A percentile compares a stretch with the other conserved stretches of the same genome.
These are phyloP conservation scores for Bryoerythrophyllum caledonicum DNA, from an alignment of 225 moss, liverwort and hornwort genomes.

Conservation along the genomic window DNA sequence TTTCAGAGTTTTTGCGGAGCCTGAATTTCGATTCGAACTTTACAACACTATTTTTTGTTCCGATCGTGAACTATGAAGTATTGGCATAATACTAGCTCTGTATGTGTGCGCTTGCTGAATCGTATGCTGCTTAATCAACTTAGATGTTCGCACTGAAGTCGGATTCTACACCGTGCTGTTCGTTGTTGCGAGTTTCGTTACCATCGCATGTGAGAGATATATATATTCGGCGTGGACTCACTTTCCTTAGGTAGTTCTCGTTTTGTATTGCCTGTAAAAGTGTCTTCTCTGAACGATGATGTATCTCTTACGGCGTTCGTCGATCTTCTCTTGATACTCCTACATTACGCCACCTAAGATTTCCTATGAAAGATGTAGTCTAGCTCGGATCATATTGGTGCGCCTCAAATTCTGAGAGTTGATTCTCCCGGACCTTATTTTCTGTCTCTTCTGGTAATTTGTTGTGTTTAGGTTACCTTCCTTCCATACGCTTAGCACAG, in stretches of 20 bases:
- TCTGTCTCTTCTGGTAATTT: not conserved
- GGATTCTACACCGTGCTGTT: not conserved
- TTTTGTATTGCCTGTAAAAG: not conserved
- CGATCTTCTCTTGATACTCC: not conserved
- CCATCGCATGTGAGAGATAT: not conserved
- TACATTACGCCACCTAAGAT: too few relatives aligned
- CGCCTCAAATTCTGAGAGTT: not conserved
- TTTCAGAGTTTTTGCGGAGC: not conserved
- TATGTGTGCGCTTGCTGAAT: not conserved
- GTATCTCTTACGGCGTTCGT: not conserved
- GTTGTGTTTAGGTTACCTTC: not conserved
- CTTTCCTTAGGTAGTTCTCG: not conserved
- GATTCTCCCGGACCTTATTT: not conserved
- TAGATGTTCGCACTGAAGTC: not conserved
- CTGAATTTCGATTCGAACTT: not conserved
- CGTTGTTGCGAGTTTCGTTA: not conserved
- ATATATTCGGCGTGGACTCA: not conserved
- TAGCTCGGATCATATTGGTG: not conserved
- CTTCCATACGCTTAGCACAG: not conserved
- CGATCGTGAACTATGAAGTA: too few relatives aligned
- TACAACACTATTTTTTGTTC: too few relatives aligned
- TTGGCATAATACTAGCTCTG: not conserved
- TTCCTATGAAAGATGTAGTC: not conserved
- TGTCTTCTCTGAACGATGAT: not conserved
- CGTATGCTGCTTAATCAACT: not conserved